Conservation (phyloP, 345 rosid species). For the Aquilaria yunnanensis region DNA sequence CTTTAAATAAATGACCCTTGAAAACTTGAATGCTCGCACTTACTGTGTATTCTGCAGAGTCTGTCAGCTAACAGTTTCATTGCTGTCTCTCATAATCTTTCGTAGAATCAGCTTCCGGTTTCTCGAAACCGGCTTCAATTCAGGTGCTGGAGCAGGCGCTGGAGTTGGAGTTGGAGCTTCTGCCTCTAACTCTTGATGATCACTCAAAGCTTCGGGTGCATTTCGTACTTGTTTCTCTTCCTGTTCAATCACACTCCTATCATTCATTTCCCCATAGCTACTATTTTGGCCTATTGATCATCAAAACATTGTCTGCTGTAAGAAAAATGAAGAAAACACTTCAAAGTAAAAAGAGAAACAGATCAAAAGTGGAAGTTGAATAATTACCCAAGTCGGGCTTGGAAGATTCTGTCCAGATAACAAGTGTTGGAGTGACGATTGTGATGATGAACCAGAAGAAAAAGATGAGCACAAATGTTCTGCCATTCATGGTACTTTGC, state of each 20-base stretch:
- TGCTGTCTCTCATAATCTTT: not conserved
- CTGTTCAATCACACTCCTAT: slow-evolving; percentile 42
- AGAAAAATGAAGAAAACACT: not conserved
- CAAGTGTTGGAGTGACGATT: slow-evolving; percentile 76
- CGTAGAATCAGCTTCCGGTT: slow-evolving; percentile 11
- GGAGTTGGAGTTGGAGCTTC: slow-evolving; percentile 2
- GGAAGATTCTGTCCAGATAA: slow-evolving; percentile 67
- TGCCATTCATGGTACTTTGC: slow-evolving; percentile 47
- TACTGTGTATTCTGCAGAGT: not conserved
- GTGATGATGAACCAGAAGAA: slow-evolving; percentile 94
- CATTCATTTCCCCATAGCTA: slow-evolving; percentile 19
- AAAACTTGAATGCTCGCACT: too few species aligned
- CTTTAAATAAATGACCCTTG: too few species aligned
- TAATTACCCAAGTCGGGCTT: slow-evolving; percentile 33
- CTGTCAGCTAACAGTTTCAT: slow-evolving; percentile 6
- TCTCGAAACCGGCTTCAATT: slow-evolving; percentile 14
- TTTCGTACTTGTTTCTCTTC: slow-evolving; percentile 17
- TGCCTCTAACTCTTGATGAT: slow-evolving; percentile 1
- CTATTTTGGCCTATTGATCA: not conserved
- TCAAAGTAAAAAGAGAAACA: not conserved
- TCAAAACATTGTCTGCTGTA: not conserved
- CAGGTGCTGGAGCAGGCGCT: slow-evolving; percentile 17
- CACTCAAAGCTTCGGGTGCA: slow-evolving; percentile 3
- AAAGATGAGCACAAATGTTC: slow-evolving; percentile 66
- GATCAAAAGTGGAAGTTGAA: not conserved